Evolutionary conservation across 441 rosid genomes (phyloP).

Genomic region (Viola pubescens): DNA sequence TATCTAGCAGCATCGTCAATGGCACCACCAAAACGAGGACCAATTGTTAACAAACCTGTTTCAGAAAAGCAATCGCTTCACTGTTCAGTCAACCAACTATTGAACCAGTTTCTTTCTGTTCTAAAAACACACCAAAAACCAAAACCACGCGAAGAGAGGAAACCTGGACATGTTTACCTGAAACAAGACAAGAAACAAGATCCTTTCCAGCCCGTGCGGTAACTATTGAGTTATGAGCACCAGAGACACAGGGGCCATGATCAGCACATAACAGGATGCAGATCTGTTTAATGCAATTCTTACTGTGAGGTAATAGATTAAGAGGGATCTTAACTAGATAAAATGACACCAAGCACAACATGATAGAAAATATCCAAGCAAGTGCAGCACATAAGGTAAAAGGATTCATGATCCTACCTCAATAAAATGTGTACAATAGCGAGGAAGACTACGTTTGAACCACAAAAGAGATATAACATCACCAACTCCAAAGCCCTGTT

Average conservation of each 20-base stretch:
- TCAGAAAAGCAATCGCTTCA: constrained; percentile 15
- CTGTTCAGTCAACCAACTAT: not conserved
- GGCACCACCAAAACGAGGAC: constrained; percentile 98
- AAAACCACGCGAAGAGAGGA: too few species aligned
- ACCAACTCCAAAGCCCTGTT: constrained; percentile 84
- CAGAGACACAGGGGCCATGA: constrained; percentile 95
- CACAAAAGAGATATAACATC: constrained; percentile 92
- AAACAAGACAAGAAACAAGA: constrained; percentile 90
- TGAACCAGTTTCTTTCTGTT: too few species aligned
- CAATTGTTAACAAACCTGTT: constrained; percentile 88
- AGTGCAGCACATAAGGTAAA: not conserved
- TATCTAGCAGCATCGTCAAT: constrained; percentile 94
- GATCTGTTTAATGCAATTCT: constrained; percentile 34
- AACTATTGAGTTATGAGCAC: constrained; percentile 93
- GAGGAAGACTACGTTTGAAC: constrained; percentile 97
- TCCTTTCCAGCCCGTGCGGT: constrained; percentile 98
- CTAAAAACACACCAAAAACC: too few species aligned
- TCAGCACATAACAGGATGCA: constrained; percentile 96
- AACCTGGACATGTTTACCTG: constrained; percentile 35
- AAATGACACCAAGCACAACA: too few species aligned
- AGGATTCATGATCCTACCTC: constrained; percentile 38
- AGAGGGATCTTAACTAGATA: too few species aligned
- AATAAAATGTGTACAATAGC: constrained; percentile 83
- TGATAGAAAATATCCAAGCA: too few species aligned
- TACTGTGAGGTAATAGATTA: too few species aligned